Evolutionary conservation across 345 rosid species (phyloP).

Genomic region (Citrus australasica): DNA sequence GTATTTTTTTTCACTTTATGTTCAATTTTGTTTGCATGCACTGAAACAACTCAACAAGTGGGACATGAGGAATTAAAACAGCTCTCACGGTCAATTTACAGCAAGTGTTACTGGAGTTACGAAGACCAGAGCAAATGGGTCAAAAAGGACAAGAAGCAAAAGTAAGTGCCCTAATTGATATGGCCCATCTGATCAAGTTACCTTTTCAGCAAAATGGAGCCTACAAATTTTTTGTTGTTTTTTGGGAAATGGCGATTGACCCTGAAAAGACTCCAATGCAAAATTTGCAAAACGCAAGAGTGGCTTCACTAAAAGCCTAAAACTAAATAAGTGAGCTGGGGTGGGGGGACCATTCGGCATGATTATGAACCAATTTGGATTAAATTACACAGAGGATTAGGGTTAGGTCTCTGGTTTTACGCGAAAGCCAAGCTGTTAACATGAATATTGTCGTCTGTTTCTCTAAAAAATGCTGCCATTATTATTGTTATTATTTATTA

Average conservation of each 20-base stretch:
- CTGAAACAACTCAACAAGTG: not conserved
- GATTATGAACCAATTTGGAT: not conserved
- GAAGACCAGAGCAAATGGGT: constrained; percentile 1
- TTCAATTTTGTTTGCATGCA: not conserved
- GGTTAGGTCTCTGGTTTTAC: constrained; percentile 14
- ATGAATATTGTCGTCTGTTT: not conserved
- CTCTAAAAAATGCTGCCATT: not conserved
- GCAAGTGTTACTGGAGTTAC: not conserved
- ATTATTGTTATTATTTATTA: not conserved
- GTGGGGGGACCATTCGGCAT: not conserved
- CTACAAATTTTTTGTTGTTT: not conserved
- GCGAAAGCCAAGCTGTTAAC: constrained; percentile 26
- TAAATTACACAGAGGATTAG: not conserved
- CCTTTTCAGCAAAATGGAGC: not conserved
- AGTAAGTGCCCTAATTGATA: not conserved
- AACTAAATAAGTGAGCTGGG: not conserved
- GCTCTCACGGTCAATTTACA: too few species aligned
- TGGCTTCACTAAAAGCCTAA: not conserved
- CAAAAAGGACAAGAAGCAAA: not conserved
- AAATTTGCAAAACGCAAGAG: not conserved
- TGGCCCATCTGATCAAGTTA: not conserved
- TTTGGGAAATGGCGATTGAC: constrained; percentile 5
- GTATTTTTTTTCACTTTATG: too few species aligned
- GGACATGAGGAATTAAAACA: not conserved
- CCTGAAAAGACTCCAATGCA: constrained; percentile 9